A percentile compares a stretch with the other conserved stretches of the same genome.
Evolutionary conservation across 371 early-diverging fungal species (phyloP).

Genomic region (Nematocida homosporus): DNA sequence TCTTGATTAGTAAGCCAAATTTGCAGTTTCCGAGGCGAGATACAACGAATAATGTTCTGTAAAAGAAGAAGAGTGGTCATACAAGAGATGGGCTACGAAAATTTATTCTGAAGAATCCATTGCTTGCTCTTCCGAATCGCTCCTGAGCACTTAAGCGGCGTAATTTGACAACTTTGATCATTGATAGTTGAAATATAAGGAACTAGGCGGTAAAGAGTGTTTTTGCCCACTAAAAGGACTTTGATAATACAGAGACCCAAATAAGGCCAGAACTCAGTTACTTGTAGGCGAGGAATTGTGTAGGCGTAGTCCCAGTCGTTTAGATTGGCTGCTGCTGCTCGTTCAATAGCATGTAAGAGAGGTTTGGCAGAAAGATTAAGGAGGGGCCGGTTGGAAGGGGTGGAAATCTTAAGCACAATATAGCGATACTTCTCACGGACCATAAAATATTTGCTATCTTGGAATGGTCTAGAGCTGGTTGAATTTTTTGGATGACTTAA

Average conservation of each 20-base stretch:
- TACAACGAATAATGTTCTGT: neutral
- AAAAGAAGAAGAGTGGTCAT: conserved; percentile 19
- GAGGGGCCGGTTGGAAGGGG: neutral
- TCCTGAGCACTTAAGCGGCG: conserved; percentile 7
- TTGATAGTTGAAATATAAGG: neutral
- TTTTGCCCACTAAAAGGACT: conserved; percentile 10
- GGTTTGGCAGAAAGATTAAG: neutral
- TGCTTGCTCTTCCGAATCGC: conserved; percentile 40
- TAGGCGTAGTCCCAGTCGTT: conserved; percentile 36
- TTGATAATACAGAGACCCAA: conserved; percentile 8
- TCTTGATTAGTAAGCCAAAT: conserved; percentile 9
- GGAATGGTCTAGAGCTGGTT: neutral
- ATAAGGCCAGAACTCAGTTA: conserved; percentile 29
- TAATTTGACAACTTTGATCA: neutral
- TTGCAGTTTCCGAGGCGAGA: conserved; percentile 5
- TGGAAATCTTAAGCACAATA: conserved; percentile 2
- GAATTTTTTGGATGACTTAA: no score
- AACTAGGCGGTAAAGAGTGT: conserved; percentile 5
- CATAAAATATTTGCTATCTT: conserved; percentile 5
- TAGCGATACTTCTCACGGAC: conserved; percentile 24
- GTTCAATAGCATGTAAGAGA: neutral
- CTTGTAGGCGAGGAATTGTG: conserved; percentile 23
- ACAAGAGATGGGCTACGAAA: neutral
- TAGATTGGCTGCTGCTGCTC: neutral
- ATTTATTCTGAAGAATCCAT: conserved; percentile 8